Evolutionary conservation across 768 basidiomycete species (phyloP).

Genomic region (Lactarius pseudohatsudake): DNA sequence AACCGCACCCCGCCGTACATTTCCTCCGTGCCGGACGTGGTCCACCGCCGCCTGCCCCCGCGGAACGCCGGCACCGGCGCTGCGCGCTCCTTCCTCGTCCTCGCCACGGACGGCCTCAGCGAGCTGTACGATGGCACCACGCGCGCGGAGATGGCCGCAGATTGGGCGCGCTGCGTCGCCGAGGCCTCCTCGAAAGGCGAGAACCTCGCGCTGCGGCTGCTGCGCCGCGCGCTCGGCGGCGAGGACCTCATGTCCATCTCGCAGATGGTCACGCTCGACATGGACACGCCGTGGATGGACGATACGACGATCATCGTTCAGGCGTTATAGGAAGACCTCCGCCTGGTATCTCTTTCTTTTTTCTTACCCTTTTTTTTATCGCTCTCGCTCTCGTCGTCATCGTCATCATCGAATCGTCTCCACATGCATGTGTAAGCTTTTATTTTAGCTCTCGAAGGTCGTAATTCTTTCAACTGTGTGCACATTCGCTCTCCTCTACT

Average conservation of each 20-base stretch:
- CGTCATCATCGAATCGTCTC: not conserved
- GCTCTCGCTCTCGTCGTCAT: not conserved
- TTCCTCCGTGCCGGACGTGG: slow-evolving; percentile 42
- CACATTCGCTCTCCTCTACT: not conserved
- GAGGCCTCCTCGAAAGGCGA: slow-evolving; percentile 12
- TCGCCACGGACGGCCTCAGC: slow-evolving; percentile 48
- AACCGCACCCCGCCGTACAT: slow-evolving; percentile 50
- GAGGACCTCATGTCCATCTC: slow-evolving; percentile 42
- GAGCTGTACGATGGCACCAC: slow-evolving; percentile 42
- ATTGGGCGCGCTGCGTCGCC: slow-evolving; percentile 40
- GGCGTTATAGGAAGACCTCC: slow-evolving; percentile 30
- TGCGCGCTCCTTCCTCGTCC: slow-evolving; percentile 36
- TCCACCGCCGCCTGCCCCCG: slow-evolving; percentile 36
- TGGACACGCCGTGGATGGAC: slow-evolving; percentile 51
- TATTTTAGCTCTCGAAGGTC: not conserved
- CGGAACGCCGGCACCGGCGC: slow-evolving; percentile 12
- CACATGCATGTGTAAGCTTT: not conserved
- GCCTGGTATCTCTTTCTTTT: too few relatives aligned
- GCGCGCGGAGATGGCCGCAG: slow-evolving; percentile 36
- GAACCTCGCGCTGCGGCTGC: slow-evolving; percentile 43
- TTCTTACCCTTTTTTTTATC: not conserved
- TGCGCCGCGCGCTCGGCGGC: slow-evolving; percentile 46
- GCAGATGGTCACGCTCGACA: slow-evolving; percentile 48
- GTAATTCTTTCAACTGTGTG: not conserved
- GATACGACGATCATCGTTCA: slow-evolving; percentile 51